Base-by-base conservation (phyloP, 2,329 filamentous ascomycete genomes). In the Verticillium isaacii region DNA sequence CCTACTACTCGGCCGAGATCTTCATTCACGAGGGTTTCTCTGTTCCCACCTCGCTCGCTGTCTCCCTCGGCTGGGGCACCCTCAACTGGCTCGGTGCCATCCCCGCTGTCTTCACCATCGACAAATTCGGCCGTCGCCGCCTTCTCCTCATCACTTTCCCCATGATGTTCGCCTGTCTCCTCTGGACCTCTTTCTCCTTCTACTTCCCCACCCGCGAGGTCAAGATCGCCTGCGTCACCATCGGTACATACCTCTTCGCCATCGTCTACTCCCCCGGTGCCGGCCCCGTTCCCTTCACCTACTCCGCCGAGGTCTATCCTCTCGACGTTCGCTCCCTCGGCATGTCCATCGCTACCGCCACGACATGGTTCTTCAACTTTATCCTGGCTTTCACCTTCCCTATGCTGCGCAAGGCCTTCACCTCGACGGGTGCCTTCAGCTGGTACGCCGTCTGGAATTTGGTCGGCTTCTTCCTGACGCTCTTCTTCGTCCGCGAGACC, bases 71-170 rank as follows among this genome's bases (percentile, higher is more conserved):
- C 0, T 88, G 85, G 58, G 87, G 87, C 2, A 75, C 87, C 58
- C 81, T 89, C 68, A 89, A 89, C 69, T 89, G 84, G 75, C 70
- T 89, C 39, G 88, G 88, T 64, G 85, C 86, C 1, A 76, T 88
- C 14, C 85, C 85, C 0, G 86, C 85, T 3, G 75, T 89, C 56
- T 87, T 85, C 70, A 89, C 86, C 6, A 90, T 90, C 65, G 88
- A 91, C 68, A 88, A 83, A 0, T 89, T 87, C 62, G 88, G 88
- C 7, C 82, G 88, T 3, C 80, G 88, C 23, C 86, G 86, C 65
- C 76, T 90, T 8, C 78, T 90, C 1, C 76, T 89, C 5, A 79
- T 80, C 1, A 90, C 87, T 0, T 89, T 90, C 68, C 87, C 87
- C 0, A 63, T 89, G 19, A 89, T 90, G 87, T 76, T 78, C 0